A percentile compares a stretch with the other conserved stretches of the same genome.
Conservation (phyloP, 805 yeast species). For the Suhomyces faveliae region DNA sequence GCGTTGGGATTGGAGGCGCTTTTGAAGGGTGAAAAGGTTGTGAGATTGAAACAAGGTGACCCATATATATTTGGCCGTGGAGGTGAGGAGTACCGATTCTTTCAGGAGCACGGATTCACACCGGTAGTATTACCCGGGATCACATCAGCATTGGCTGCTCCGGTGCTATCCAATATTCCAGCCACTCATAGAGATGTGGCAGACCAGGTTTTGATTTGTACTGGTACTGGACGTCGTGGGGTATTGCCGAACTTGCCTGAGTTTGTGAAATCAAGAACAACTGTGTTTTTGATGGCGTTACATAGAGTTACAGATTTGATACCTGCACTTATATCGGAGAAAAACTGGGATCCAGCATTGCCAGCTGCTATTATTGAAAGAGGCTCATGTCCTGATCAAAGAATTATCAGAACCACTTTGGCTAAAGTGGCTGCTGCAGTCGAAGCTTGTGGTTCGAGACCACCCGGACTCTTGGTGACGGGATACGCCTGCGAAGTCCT, state of each 20-base stretch:
- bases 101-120: constrained; percentile 60
- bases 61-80: constrained; percentile 97
- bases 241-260: constrained; percentile 76
- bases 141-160: constrained; percentile 86
- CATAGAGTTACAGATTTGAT: constrained; percentile 67
- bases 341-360: constrained; percentile 64
- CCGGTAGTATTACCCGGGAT: constrained; percentile 85
- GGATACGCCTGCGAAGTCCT: constrained; percentile 74
- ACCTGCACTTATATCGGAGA: constrained; percentile 40
- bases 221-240: constrained; percentile 92
- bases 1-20: constrained; percentile 68
- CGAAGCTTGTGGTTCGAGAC: constrained; percentile 77
- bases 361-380: constrained; percentile 89
- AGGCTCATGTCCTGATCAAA: constrained; percentile 90
- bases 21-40: constrained; percentile 69
- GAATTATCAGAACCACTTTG: constrained; percentile 74
- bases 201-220: constrained; percentile 88
- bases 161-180: constrained; percentile 78
- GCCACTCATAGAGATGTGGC: constrained; percentile 91
- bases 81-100: constrained; percentile 83
- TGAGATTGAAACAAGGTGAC: constrained; percentile 92
- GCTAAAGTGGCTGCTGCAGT: constrained; percentile 68
- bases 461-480: constrained; percentile 85
- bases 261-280: constrained; percentile 69
- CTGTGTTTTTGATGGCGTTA: constrained; percentile 85